Conservation (phyloP, 2,329 filamentous ascomycete genomes). For the Xylariaceae sp. region DNA sequence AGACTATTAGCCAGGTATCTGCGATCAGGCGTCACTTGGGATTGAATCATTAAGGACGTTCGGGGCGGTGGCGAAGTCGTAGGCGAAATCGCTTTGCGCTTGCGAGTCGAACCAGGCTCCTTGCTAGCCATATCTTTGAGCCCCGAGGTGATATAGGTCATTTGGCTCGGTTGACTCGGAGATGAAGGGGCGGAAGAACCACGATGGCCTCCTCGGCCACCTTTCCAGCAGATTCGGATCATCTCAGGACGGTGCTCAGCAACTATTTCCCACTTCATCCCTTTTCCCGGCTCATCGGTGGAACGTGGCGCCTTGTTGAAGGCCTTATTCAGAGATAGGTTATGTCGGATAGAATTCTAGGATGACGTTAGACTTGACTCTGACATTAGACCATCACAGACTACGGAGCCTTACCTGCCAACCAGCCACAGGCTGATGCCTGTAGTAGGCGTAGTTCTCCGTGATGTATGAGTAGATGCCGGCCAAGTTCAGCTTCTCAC, state of each 20-base stretch:
- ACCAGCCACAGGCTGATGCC: slow-evolving; percentile 68
- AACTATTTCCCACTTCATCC: slow-evolving; percentile 98
- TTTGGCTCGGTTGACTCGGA: slow-evolving; percentile 49
- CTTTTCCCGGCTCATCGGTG: slow-evolving; percentile 94
- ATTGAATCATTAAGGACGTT: slow-evolving; percentile 42
- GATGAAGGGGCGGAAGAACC: slow-evolving; percentile 70
- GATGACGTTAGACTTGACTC: slow-evolving; percentile 24
- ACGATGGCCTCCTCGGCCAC: slow-evolving; percentile 59
- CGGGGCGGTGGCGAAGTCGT: slow-evolving; percentile 53
- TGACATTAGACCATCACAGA: neutral
- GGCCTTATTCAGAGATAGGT: slow-evolving; percentile 87
- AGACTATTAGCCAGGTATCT: slow-evolving; percentile 41
- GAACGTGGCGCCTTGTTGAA: slow-evolving; percentile 91
- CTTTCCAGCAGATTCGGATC: slow-evolving; percentile 64
- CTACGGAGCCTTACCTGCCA: slow-evolving; percentile 69
- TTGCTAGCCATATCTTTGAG: slow-evolving; percentile 51
- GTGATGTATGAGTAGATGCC: slow-evolving; percentile 95
- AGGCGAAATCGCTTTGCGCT: slow-evolving; percentile 52
- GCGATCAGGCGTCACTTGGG: slow-evolving; percentile 58
- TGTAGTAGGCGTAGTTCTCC: slow-evolving; percentile 87
- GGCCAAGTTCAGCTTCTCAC: slow-evolving; percentile 84
- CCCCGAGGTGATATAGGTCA: slow-evolving; percentile 58
- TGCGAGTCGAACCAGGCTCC: slow-evolving; percentile 51
- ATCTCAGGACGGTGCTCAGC: slow-evolving; percentile 83
- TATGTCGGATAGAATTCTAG: slow-evolving; percentile 93